A percentile compares a stretch with the other conserved stretches of the same genome.
These are phyloP conservation scores for Pichia kluyveri DNA, from an alignment of 805 yeast species.

Conservation along the genomic window DNA sequence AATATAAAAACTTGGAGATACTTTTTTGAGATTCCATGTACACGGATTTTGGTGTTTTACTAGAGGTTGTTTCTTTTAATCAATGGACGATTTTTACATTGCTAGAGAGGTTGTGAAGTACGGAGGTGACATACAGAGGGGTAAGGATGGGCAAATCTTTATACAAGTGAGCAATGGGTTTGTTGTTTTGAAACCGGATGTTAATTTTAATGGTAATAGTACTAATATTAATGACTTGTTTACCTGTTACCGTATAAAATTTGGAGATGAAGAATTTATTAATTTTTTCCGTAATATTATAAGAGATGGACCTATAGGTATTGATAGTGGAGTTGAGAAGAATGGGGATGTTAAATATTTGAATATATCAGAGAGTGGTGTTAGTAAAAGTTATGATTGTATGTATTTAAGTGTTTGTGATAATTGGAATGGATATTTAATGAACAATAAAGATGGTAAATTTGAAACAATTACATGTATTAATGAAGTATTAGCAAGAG, in stretches of 20 bases:
- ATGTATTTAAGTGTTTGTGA: no score
- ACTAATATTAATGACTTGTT: slow-evolving; percentile 7
- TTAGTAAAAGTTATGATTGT: no score
- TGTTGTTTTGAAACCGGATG: slow-evolving; percentile 5
- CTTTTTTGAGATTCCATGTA: no score
- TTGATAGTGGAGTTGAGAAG: no score
- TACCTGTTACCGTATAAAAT: slow-evolving; percentile 1
- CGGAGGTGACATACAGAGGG: slow-evolving; percentile 5
- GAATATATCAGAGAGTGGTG: no score
- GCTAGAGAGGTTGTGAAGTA: slow-evolving; percentile 1
- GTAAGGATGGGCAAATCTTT: slow-evolving; percentile 12
- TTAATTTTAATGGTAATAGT: background rate
- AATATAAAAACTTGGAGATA: no score
- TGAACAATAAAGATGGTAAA: no score
- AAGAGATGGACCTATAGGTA: slow-evolving; percentile 2
- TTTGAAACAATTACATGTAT: background rate
- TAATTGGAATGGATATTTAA: no score
- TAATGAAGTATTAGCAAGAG: slow-evolving; percentile 4
- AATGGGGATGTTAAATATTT: no score
- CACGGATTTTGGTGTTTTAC: no score
- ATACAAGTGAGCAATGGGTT: slow-evolving; percentile 8
- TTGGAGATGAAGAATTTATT: no score
- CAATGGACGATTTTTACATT: slow-evolving; percentile 7
- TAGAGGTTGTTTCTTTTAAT: no score
- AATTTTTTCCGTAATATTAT: slow-evolving; percentile 7